Percentiles rank a stretch among this genome's conserved stretches.
These are phyloP conservation scores for Herpetomonas tarakana DNA, from an alignment of 208 protist species.

Conservation along the genomic window DNA sequence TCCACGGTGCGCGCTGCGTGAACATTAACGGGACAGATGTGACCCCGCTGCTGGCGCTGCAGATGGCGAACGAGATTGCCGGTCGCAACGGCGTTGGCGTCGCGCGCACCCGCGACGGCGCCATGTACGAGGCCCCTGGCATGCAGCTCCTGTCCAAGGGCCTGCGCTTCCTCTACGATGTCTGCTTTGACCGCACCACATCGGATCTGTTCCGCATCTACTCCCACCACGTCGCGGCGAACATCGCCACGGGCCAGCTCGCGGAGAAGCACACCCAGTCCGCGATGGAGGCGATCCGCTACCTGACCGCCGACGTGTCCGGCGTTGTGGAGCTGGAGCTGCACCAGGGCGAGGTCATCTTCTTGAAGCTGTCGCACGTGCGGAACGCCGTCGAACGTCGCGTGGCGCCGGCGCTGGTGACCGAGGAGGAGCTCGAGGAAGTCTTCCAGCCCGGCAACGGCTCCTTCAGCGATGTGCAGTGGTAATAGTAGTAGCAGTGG, in stretches of 20 bases:
- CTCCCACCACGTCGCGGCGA: slow-evolving; percentile 67
- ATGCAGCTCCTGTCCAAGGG: slow-evolving; percentile 80
- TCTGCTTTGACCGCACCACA: slow-evolving; percentile 74
- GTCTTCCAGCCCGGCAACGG: slow-evolving; percentile 84
- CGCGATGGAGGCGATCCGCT: slow-evolving; percentile 77
- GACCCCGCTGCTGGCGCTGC: slow-evolving; percentile 75
- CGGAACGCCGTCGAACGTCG: slow-evolving; percentile 38
- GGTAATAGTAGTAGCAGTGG: slow-evolving; percentile 34
- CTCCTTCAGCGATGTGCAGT: slow-evolving; percentile 86
- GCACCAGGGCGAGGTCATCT: slow-evolving; percentile 88
- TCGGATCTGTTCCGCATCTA: slow-evolving; percentile 76
- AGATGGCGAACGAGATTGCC: slow-evolving; percentile 86
- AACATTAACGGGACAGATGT: slow-evolving; percentile 82
- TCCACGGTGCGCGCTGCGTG: slow-evolving; percentile 64
- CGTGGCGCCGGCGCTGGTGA: slow-evolving; percentile 40
- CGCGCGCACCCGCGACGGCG: slow-evolving; percentile 70
- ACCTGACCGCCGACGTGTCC: slow-evolving; percentile 59
- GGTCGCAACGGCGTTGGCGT: slow-evolving; percentile 86
- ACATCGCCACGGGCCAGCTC: slow-evolving; percentile 61
- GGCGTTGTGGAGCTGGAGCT: slow-evolving; percentile 87
- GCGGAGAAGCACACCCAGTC: slow-evolving; percentile 86
- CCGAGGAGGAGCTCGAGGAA: slow-evolving; percentile 84
- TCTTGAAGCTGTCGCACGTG: slow-evolving; percentile 81
- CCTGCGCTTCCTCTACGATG: slow-evolving; percentile 84
- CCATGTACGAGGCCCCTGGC: slow-evolving; percentile 90